These are phyloP conservation scores for Persicaria maculosa DNA, from an alignment of 148 eudicot genomes.

Conservation along the genomic window DNA sequence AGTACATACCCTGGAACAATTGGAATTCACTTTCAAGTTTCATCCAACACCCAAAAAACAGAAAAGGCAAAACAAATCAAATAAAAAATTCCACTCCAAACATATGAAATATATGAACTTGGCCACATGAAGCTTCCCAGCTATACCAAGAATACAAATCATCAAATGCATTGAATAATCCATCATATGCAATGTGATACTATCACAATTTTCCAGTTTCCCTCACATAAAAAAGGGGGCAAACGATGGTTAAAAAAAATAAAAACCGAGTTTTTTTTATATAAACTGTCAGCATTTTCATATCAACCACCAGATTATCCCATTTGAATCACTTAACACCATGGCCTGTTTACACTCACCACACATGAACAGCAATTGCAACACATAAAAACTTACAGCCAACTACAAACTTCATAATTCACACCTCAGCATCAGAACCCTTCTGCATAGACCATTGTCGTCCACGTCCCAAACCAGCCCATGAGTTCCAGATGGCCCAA, in stretches of 20 bases:
- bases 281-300: background rate
- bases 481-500: background rate
- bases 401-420: slow-evolving; percentile 12
- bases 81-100: background rate
- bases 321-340: slow-evolving; percentile 8
- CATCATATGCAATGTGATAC: slow-evolving; percentile 7
- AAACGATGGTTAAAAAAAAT: background rate
- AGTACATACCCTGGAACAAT: no score
- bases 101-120: slow-evolving; percentile 1
- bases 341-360: background rate
- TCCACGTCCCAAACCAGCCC: background rate
- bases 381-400: slow-evolving; percentile 8
- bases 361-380: slow-evolving; percentile 7
- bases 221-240: background rate
- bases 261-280: background rate
- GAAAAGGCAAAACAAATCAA: background rate
- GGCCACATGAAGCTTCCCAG: background rate
- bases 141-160: slow-evolving; percentile 6
- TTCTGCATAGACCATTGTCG: background rate
- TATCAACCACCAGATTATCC: slow-evolving; percentile 9
- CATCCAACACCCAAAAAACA: background rate
- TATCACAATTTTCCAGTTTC: slow-evolving; percentile 3
- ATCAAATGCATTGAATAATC: background rate
- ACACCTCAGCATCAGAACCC: background rate
- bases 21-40: no score